A percentile compares a stretch with the other conserved stretches of the same genome.
These are phyloP conservation scores for Malassezia nana DNA, from an alignment of 1,284 basidiomycete genomes.

Conservation along the genomic window DNA sequence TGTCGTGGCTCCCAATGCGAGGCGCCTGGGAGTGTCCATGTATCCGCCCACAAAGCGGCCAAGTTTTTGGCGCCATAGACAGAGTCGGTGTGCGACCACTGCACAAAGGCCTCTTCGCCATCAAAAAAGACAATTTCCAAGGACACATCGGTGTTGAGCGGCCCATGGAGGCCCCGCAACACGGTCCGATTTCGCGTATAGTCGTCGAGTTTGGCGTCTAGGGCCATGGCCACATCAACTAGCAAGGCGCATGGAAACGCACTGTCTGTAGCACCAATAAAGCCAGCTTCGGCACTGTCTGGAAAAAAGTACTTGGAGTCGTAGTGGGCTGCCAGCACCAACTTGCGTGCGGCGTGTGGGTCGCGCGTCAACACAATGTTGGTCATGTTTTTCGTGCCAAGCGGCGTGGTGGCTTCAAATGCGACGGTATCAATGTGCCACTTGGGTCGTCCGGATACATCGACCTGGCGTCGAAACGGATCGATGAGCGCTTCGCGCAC, in stretches of 20 bases:
- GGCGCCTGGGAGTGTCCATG: slow-evolving; percentile 2
- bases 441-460: slow-evolving; percentile 19
- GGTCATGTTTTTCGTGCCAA: slow-evolving; percentile 68
- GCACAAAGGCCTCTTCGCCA: slow-evolving; percentile 88
- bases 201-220: slow-evolving; percentile 34
- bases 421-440: slow-evolving; percentile 37
- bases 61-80: slow-evolving; percentile 64
- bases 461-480: slow-evolving; percentile 22
- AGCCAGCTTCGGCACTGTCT: slow-evolving; percentile 57
- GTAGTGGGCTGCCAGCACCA: slow-evolving; percentile 86
- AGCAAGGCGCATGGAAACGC: slow-evolving; percentile 83
- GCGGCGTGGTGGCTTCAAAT: slow-evolving; percentile 57
- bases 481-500: slow-evolving; percentile 28
- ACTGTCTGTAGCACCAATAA: slow-evolving; percentile 93
- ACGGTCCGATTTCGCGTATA: slow-evolving; percentile 9
- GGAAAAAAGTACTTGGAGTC: slow-evolving; percentile 90
- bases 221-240: slow-evolving; percentile 34
- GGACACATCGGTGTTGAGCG: slow-evolving; percentile 61
- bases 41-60: neutral
- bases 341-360: slow-evolving; percentile 68
- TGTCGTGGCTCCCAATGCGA: slow-evolving; percentile 4
- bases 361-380: slow-evolving; percentile 86
- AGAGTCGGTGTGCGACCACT: slow-evolving; percentile 81
- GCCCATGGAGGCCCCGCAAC: neutral
- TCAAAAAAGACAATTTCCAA: slow-evolving; percentile 95